Conservation (phyloP, 768 basidiomycete species). For the Galerina marginata region DNA sequence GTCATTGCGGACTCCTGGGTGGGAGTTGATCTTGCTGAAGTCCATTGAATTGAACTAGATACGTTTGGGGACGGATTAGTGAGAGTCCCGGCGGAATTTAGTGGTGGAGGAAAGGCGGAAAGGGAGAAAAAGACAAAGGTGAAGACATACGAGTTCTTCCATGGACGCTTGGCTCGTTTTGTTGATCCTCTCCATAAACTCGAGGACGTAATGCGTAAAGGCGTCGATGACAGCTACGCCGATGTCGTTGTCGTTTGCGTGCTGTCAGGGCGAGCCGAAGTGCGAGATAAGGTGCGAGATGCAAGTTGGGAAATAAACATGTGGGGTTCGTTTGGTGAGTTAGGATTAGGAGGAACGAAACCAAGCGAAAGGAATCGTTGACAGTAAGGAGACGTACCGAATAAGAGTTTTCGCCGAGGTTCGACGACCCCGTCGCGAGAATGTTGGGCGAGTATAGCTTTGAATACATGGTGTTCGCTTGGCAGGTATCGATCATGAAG, state of each 20-base stretch:
- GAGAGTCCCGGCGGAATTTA: too few species aligned
- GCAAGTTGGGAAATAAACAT: background rate
- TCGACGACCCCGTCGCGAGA: slow-evolving; percentile 87
- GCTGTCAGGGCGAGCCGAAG: slow-evolving; percentile 46
- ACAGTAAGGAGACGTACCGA: slow-evolving; percentile 60
- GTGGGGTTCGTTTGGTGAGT: background rate
- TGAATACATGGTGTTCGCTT: slow-evolving; percentile 94
- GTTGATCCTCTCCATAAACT: slow-evolving; percentile 91
- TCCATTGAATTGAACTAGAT: slow-evolving; percentile 87
- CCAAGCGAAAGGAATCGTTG: too few species aligned
- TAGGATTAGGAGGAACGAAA: too few species aligned
- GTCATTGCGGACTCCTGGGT: slow-evolving; percentile 88
- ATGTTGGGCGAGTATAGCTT: slow-evolving; percentile 94
- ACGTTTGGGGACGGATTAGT: background rate
- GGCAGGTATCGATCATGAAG: slow-evolving; percentile 98
- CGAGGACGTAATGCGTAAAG: slow-evolving; percentile 90
- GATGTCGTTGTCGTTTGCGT: slow-evolving; percentile 92
- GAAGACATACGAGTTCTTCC: slow-evolving; percentile 73
- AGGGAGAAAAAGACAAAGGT: too few species aligned
- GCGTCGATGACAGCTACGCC: slow-evolving; percentile 96
- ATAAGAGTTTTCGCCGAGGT: slow-evolving; percentile 88
- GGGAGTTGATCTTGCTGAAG: slow-evolving; percentile 74
- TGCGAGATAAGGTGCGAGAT: background rate
- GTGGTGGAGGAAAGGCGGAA: too few species aligned
- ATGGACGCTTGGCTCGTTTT: slow-evolving; percentile 85